Conservation (phyloP, 495 filamentous ascomycete species). For the Aspergillus cavernicola region DNA sequence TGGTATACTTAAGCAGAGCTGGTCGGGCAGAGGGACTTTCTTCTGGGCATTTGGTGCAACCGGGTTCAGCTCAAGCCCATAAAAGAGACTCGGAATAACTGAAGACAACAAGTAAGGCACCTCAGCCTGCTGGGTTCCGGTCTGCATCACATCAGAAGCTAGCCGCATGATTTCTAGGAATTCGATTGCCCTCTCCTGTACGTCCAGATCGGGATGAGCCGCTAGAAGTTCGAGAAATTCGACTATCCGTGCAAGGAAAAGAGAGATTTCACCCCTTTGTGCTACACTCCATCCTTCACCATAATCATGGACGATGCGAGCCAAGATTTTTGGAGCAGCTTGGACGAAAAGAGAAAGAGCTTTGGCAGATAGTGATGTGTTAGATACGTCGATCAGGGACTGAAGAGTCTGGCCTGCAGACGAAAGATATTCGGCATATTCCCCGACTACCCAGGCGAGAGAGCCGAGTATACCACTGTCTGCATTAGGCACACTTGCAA, state of each 20-base stretch:
- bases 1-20: conserved; percentile 69
- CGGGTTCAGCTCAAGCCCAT: conserved; percentile 83
- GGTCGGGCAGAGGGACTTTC: conserved; percentile 77
- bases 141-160: conserved; percentile 70
- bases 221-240: conserved; percentile 73
- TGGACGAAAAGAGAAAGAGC: conserved; percentile 78
- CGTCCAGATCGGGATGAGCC: conserved; percentile 80
- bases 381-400: conserved; percentile 65
- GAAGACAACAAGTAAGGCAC: conserved; percentile 79
- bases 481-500: conserved; percentile 40
- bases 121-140: conserved; percentile 56
- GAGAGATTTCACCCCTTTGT: conserved; percentile 63
- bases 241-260: conserved; percentile 76
- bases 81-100: conserved; percentile 82
- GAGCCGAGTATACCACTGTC: conserved; percentile 64
- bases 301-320: conserved; percentile 53
- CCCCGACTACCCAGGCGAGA: conserved; percentile 80
- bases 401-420: conserved; percentile 63
- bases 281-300: conserved; percentile 56
- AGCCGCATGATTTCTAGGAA: conserved; percentile 85
- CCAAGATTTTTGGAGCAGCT: conserved; percentile 78
- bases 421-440: conserved; percentile 69
- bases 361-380: conserved; percentile 55
- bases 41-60: conserved; percentile 78
- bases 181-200: conserved; percentile 94